Base-by-base conservation (phyloP, 495 filamentous ascomycete genomes). In the Cairneyella variabilis region DNA sequence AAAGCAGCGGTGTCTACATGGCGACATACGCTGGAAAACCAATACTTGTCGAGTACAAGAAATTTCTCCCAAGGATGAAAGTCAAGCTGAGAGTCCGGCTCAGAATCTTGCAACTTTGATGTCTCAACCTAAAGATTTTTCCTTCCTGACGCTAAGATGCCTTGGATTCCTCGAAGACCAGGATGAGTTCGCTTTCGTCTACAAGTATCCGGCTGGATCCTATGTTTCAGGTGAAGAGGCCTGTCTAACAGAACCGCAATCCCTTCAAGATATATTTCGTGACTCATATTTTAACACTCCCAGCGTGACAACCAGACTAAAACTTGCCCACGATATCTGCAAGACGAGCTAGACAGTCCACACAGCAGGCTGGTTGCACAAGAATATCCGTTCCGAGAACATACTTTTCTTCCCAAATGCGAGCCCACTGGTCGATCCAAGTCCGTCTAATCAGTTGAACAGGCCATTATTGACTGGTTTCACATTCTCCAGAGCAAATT, bases 331-430 rank as follows among this genome's bases (percentile, higher is more conserved):
- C 26, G 43, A 56, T 14, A 53, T 72, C 12, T 61, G 59, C 16
- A 53, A 66, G 11, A 69, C 64, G 14, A 40, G 71, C 3, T 61
- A 67, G 20, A 60, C 69, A 36, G 47, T 71, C 17, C 63, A 70
- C 54, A 68, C 64, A 9, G 55, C 66, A 12, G 67, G 68, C 21
- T 72, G 69, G 69, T 28, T 71, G 38, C 68, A 72, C 56, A 72
- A 72, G 39, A 65, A 60, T 21, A 54, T 72, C 36, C 60, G 65
- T 23, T 58, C 69, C 2, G 59, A 67, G 18, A 72, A 71, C 32
- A 62, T 72, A 36, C 56, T 71, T 14, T 72, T 71, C 58, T 53
- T 69, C 6, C 51, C 54, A 9, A 22, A 48, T 3, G 50, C 40
- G 9, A 46, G 57, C 28, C 43, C 34, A 0, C 8, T 1, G 25